phyloP scores from a whole-genome alignment of 2,329 filamentous ascomycete species.

The Stachybotrys chlorohalonatus region DNA sequence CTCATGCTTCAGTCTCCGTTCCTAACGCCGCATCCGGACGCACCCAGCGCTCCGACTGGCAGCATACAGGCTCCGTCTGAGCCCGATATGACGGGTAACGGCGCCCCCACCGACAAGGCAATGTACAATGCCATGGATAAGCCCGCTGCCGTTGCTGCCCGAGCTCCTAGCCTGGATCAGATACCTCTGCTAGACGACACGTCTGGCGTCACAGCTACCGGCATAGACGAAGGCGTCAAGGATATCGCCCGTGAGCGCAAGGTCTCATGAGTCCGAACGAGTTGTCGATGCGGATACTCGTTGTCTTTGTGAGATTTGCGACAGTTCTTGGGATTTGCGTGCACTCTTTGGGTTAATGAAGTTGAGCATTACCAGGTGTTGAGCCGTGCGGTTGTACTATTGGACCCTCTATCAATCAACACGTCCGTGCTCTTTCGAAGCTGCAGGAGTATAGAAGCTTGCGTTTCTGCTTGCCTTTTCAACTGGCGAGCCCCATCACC shows the following conservation, averaged over 20 bases:
- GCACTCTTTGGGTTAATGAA: no score
- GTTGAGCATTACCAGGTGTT: no score
- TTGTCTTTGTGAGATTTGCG: neutral
- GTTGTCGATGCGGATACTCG: neutral
- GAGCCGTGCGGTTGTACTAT: no score
- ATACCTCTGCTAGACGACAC: slow-evolving; percentile 49
- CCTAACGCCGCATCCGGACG: slow-evolving; percentile 19
- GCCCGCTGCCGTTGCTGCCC: slow-evolving; percentile 10
- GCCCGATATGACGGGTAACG: slow-evolving; percentile 8
- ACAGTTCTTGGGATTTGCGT: no score
- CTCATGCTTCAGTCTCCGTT: slow-evolving; percentile 25
- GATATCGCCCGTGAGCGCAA: slow-evolving; percentile 40
- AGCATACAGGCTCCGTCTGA: slow-evolving; percentile 6
- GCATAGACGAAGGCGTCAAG: slow-evolving; percentile 34
- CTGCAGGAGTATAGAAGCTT: neutral
- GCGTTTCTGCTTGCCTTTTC: neutral
- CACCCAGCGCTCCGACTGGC: slow-evolving; percentile 5
- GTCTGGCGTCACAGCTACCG: slow-evolving; percentile 23
- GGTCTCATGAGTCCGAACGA: neutral
- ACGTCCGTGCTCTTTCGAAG: no score
- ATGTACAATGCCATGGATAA: slow-evolving; percentile 6
- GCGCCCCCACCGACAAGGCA: slow-evolving; percentile 9
- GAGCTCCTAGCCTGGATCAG: slow-evolving; percentile 33
- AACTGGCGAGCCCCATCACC: neutral
- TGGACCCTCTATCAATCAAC: no score